Evolutionary conservation across 495 filamentous ascomycete species (phyloP).

Genomic region (Clohesyomyces aquaticus): DNA sequence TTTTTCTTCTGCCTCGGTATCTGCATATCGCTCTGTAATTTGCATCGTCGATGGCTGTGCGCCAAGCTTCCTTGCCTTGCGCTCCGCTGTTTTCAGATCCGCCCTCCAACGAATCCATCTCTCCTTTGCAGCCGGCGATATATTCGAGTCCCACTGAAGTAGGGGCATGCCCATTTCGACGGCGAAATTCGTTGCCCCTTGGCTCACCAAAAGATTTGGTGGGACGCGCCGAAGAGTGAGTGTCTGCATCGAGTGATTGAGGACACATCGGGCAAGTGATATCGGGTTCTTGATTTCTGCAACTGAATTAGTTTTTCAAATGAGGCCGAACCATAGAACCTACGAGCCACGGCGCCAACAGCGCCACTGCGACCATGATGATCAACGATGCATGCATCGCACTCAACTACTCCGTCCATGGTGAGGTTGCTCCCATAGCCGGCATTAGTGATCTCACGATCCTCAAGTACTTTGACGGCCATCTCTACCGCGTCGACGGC

Average conservation of each 20-base stretch:
- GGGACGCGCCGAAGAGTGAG: constrained; percentile 85
- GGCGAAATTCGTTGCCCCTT: constrained; percentile 84
- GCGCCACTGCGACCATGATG: constrained; percentile 89
- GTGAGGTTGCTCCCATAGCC: constrained; percentile 95
- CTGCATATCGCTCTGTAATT: constrained; percentile 62
- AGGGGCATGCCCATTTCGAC: constrained; percentile 71
- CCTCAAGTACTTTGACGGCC: constrained; percentile 83
- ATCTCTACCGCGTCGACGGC: constrained; percentile 92
- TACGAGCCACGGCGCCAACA: constrained; percentile 86
- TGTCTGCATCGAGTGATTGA: constrained; percentile 70
- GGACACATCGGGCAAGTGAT: constrained; percentile 76
- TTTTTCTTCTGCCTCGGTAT: constrained; percentile 38
- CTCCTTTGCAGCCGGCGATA: constrained; percentile 73
- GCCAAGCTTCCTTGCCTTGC: constrained; percentile 44
- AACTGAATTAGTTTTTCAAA: constrained; percentile 5
- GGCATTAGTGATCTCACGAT: constrained; percentile 93
- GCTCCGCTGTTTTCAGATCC: constrained; percentile 67
- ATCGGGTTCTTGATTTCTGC: constrained; percentile 92
- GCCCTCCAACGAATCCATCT: constrained; percentile 76
- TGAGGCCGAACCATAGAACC: constrained; percentile 44
- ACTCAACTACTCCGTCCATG: constrained; percentile 87
- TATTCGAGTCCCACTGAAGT: constrained; percentile 69
- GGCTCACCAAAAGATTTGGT: constrained; percentile 85
- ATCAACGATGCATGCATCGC: constrained; percentile 91
- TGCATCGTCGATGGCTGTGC: constrained; percentile 60